Evolutionary conservation across 2,329 filamentous ascomycete genomes (phyloP).

Genomic region (Pyrenophora graminea): DNA sequence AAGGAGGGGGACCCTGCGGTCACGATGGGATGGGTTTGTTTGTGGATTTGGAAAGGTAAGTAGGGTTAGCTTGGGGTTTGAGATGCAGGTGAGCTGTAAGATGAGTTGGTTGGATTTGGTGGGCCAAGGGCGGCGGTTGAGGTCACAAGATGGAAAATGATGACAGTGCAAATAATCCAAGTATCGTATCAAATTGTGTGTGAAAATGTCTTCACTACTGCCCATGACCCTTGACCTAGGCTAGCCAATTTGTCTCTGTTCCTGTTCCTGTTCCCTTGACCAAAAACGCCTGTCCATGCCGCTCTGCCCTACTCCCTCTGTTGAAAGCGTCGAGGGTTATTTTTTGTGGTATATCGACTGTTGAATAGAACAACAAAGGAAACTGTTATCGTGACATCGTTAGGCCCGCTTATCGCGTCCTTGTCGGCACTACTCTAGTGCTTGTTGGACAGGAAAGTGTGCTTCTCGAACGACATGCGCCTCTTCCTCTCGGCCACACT

Average conservation of each 20-base stretch:
- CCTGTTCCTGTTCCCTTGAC: slow-evolving; percentile 3
- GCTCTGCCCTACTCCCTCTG: slow-evolving; percentile 9
- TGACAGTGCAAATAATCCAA: too few relatives aligned
- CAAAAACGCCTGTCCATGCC: slow-evolving; percentile 9
- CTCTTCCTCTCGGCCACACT: slow-evolving; percentile 24
- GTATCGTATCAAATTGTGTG: background rate
- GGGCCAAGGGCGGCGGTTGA: too few relatives aligned
- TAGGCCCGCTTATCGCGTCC: slow-evolving; percentile 5
- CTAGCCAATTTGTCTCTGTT: background rate
- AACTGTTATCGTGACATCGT: slow-evolving; percentile 29
- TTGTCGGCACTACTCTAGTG: slow-evolving; percentile 16
- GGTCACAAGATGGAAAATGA: too few relatives aligned
- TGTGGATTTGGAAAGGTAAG: too few relatives aligned
- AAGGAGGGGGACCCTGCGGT: too few relatives aligned
- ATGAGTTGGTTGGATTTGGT: too few relatives aligned
- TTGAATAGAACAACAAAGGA: slow-evolving; percentile 19
- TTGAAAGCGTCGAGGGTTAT: slow-evolving; percentile 13
- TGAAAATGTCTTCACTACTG: too few relatives aligned
- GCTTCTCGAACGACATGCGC: slow-evolving; percentile 21
- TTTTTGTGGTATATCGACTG: slow-evolving; percentile 28
- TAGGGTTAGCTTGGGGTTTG: too few relatives aligned
- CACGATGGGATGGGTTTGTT: too few relatives aligned
- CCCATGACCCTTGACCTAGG: background rate
- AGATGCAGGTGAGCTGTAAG: too few relatives aligned
- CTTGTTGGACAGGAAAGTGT: slow-evolving; percentile 41